phyloP scores from a whole-genome alignment of 2,329 filamentous ascomycete species.

The Boeremia lycopersici region DNA sequence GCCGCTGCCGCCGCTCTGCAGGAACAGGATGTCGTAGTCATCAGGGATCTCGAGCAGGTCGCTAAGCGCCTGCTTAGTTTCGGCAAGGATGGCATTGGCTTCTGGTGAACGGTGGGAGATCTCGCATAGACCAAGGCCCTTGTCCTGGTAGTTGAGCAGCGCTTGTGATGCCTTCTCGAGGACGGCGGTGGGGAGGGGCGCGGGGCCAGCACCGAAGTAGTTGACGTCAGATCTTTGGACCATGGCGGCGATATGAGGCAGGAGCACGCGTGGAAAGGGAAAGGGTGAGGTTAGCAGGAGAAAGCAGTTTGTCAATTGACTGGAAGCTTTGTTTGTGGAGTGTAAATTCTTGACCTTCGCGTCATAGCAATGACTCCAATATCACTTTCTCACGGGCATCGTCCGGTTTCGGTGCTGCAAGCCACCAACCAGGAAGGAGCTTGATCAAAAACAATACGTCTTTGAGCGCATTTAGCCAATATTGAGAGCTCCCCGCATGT shows the following conservation, averaged over 20 bases:
- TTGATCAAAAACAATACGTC: constrained; percentile 4
- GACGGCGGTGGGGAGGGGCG: constrained; percentile 80
- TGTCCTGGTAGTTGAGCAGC: constrained; percentile 80
- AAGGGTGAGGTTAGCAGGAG: constrained; percentile 6
- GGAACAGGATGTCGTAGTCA: constrained; percentile 86
- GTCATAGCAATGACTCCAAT: constrained; percentile 41
- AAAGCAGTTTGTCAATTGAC: constrained; percentile 8
- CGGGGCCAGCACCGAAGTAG: constrained; percentile 91
- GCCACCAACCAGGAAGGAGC: constrained; percentile 6
- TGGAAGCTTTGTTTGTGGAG: constrained; percentile 17
- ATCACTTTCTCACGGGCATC: constrained; percentile 12
- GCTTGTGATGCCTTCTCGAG: constrained; percentile 77
- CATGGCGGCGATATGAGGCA: constrained; percentile 56
- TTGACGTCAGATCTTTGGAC: constrained; percentile 74
- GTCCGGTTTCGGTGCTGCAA: constrained; percentile 30
- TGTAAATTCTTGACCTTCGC: constrained; percentile 25
- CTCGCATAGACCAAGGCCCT: constrained; percentile 85
- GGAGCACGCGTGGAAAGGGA: constrained; percentile 8
- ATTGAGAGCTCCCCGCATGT: constrained; percentile 13
- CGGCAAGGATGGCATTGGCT: constrained; percentile 78
- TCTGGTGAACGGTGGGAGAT: constrained; percentile 85
- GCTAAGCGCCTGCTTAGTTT: constrained; percentile 75
- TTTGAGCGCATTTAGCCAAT: constrained; percentile 5
- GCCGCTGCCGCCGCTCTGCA: constrained; percentile 85
- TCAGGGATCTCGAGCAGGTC: constrained; percentile 80